Evolutionary conservation across 768 basidiomycete species (phyloP).

Genomic region (Podaxis sp.): DNA sequence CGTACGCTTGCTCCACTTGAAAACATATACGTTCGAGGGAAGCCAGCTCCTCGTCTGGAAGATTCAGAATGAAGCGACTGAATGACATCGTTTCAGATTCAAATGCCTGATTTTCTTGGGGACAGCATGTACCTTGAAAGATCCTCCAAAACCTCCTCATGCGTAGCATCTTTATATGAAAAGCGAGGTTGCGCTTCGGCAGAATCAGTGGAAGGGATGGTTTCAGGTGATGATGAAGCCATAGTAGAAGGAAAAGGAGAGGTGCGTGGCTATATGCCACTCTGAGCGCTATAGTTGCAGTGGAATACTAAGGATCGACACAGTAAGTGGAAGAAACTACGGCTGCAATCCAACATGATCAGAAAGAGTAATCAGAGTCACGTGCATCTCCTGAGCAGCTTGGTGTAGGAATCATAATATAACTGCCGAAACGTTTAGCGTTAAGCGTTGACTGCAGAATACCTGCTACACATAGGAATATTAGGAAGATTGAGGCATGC

Average conservation of each 20-base stretch:
- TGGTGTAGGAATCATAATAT: no score
- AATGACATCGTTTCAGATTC: conserved; percentile 2
- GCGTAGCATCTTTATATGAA: conserved; percentile 71
- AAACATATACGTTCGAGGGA: conserved; percentile 95
- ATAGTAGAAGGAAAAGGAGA: conserved; percentile 35
- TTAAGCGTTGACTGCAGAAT: no score
- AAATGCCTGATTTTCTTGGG: background rate
- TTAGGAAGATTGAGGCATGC: background rate
- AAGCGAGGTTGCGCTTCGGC: conserved; percentile 38
- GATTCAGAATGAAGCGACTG: conserved; percentile 95
- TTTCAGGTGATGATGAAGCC: conserved; percentile 79
- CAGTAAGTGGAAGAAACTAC: conserved; percentile 12
- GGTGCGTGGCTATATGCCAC: conserved; percentile 18
- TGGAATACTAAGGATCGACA: conserved; percentile 15
- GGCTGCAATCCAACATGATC: conserved; percentile 9
- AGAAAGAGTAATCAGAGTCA: conserved; percentile 17
- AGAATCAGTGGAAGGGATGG: conserved; percentile 39
- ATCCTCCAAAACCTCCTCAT: conserved; percentile 89
- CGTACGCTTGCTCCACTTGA: conserved; percentile 98
- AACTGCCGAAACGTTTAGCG: no score
- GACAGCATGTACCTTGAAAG: conserved; percentile 67
- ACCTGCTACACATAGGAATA: background rate
- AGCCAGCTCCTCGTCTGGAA: conserved; percentile 89
- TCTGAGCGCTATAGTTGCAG: conserved; percentile 11
- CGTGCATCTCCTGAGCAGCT: conserved; percentile 2